phyloP scores from a whole-genome alignment of 768 basidiomycete genomes.

The Antrodiella citrinella region DNA sequence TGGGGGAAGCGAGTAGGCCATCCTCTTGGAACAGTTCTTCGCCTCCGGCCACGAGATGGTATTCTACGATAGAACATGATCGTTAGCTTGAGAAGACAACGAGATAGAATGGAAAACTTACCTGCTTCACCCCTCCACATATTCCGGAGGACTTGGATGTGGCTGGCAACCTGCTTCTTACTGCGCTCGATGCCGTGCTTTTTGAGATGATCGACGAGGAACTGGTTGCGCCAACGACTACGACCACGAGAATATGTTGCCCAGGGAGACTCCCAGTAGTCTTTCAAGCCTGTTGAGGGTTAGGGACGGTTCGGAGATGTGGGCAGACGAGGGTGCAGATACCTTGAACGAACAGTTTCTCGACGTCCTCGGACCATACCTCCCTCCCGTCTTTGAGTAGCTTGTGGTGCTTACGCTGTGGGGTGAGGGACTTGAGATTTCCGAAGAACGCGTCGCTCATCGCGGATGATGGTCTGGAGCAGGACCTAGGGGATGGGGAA shows the following conservation, averaged over 20 bases:
- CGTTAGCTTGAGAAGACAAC: background rate
- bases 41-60: constrained; percentile 71
- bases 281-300: constrained; percentile 49
- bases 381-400: constrained; percentile 78
- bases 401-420: constrained; percentile 76
- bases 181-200: constrained; percentile 62
- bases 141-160: constrained; percentile 76
- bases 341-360: constrained; percentile 75
- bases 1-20: constrained; percentile 33
- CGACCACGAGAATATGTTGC: constrained; percentile 74
- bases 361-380: constrained; percentile 78
- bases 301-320: constrained; percentile 3
- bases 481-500: constrained; percentile 17
- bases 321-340: constrained; percentile 5
- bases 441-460: constrained; percentile 10
- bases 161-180: constrained; percentile 87
- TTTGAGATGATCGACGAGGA: constrained; percentile 73
- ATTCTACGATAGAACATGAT: constrained; percentile 39
- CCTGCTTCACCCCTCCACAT: constrained; percentile 86
- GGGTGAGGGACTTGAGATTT: constrained; percentile 43
- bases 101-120: constrained; percentile 24
- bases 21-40: constrained; percentile 53
- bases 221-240: constrained; percentile 78
- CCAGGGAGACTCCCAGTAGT: constrained; percentile 78
- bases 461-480: constrained; percentile 15